Conservation (phyloP, 768 basidiomycete genomes). For the Baorangia bicolor region DNA sequence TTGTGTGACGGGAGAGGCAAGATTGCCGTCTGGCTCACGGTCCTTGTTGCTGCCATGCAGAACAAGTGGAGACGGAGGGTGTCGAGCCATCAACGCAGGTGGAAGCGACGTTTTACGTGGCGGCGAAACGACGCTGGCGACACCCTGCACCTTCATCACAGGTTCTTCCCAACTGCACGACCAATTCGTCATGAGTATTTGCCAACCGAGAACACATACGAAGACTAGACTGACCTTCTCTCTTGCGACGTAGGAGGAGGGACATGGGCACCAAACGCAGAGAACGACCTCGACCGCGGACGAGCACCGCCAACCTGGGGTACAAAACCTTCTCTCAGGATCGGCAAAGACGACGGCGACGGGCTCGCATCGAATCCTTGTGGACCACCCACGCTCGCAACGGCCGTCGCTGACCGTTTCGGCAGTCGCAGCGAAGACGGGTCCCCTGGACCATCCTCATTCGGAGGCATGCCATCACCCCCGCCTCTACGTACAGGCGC, state of each 20-base stretch:
- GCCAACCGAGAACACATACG: neutral
- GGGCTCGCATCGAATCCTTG: neutral
- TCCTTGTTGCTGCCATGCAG: constrained; percentile 6
- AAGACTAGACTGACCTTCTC: constrained; percentile 17
- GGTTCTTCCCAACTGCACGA: constrained; percentile 25
- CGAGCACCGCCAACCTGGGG: constrained; percentile 52
- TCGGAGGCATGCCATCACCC: neutral
- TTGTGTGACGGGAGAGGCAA: constrained; percentile 25
- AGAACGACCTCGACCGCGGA: constrained; percentile 71
- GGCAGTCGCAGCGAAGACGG: constrained; percentile 15
- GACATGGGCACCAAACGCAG: constrained; percentile 53
- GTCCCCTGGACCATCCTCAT: neutral
- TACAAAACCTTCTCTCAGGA: constrained; percentile 64
- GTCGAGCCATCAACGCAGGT: constrained; percentile 21
- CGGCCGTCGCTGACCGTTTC: constrained; percentile 11
- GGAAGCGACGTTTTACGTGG: constrained; percentile 16
- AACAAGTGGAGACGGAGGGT: constrained; percentile 17
- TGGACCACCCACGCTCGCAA: neutral
- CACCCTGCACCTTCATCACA: constrained; percentile 1
- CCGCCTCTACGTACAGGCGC: constrained; percentile 26
- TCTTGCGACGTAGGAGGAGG: neutral
- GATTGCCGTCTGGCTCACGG: neutral
- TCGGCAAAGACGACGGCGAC: constrained; percentile 13
- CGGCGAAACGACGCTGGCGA: neutral
- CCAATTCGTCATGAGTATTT: neutral